These are phyloP conservation scores for Tolypocladium album DNA, from an alignment of 2,329 filamentous ascomycete species.

Conservation along the genomic window DNA sequence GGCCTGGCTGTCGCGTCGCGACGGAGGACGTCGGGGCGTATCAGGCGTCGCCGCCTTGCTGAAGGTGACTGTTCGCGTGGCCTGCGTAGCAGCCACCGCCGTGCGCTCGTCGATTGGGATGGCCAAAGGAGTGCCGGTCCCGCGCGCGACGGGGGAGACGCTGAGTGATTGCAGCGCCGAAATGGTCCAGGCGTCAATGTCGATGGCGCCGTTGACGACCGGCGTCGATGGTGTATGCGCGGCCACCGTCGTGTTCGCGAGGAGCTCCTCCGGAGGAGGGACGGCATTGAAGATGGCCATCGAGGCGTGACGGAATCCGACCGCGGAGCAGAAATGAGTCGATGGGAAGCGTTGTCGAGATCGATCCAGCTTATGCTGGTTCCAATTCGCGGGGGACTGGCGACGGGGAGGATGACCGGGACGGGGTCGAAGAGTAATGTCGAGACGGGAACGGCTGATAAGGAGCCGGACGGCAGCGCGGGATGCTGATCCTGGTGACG, in stretches of 20 bases:
- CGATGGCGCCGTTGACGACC: constrained; percentile 24
- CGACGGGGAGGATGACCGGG: neutral
- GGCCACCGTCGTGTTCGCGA: constrained; percentile 8
- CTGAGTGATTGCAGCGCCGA: constrained; percentile 44
- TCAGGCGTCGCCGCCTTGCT: constrained; percentile 12
- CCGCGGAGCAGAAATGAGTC: neutral
- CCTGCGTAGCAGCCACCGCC: constrained; percentile 1
- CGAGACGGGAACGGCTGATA: neutral
- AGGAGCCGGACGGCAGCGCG: neutral
- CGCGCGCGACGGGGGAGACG: constrained; percentile 44
- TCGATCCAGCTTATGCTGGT: neutral
- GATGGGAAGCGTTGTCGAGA: neutral
- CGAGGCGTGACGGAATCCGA: neutral
- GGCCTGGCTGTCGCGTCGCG: constrained; percentile 42
- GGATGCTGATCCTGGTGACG: constrained; percentile 4
- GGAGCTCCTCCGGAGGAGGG: constrained; percentile 30
- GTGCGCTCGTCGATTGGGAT: constrained; percentile 61
- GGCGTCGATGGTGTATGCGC: constrained; percentile 12
- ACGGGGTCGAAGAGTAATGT: neutral
- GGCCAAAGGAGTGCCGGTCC: constrained; percentile 52
- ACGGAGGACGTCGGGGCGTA: constrained; percentile 32
- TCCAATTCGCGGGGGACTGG: neutral
- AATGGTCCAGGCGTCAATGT: constrained; percentile 59
- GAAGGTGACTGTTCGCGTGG: constrained; percentile 10
- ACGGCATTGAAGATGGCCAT: constrained; percentile 45